These are phyloP conservation scores for Tephrocybe sp. DNA, from an alignment of 768 basidiomycete genomes.

Conservation along the genomic window DNA sequence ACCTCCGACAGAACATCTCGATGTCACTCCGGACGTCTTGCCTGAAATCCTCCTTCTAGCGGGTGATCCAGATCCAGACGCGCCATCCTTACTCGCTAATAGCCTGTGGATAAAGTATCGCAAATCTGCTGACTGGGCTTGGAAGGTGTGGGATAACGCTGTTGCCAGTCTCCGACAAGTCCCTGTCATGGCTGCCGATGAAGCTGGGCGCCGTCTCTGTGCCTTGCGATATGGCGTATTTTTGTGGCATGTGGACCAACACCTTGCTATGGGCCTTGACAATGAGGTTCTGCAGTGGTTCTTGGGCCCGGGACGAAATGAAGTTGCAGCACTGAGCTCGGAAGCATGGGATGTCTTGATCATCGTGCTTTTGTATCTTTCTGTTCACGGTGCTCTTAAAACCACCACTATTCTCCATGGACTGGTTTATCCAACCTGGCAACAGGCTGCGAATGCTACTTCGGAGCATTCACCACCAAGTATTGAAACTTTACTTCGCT, in stretches of 20 bases:
- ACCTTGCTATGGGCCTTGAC: constrained; percentile 73
- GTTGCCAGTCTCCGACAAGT: constrained; percentile 72
- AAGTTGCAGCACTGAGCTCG: constrained; percentile 53
- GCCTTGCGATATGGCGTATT: constrained; percentile 70
- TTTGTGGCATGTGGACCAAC: constrained; percentile 70
- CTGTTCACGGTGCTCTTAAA: constrained; percentile 63
- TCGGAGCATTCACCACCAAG: constrained; percentile 35
- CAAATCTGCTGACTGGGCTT: constrained; percentile 69
- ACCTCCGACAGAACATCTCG: constrained; percentile 37
- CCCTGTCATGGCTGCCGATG: constrained; percentile 51
- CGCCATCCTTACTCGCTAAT: constrained; percentile 69
- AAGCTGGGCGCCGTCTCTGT: constrained; percentile 43
- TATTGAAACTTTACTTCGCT: constrained; percentile 52
- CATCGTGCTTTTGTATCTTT: constrained; percentile 60
- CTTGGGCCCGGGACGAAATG: constrained; percentile 60
- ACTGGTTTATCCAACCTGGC: constrained; percentile 79
- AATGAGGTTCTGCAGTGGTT: constrained; percentile 72
- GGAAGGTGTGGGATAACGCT: constrained; percentile 83
- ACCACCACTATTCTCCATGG: constrained; percentile 73
- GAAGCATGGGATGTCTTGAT: constrained; percentile 70
- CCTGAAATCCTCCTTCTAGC: constrained; percentile 71
- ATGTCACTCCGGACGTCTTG: constrained; percentile 42
- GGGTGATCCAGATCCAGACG: constrained; percentile 54
- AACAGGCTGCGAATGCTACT: constrained; percentile 43
- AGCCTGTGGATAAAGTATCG: constrained; percentile 83